Conservation (phyloP, 2,329 filamentous ascomycete species). For the Colletotrichum zoysiae region DNA sequence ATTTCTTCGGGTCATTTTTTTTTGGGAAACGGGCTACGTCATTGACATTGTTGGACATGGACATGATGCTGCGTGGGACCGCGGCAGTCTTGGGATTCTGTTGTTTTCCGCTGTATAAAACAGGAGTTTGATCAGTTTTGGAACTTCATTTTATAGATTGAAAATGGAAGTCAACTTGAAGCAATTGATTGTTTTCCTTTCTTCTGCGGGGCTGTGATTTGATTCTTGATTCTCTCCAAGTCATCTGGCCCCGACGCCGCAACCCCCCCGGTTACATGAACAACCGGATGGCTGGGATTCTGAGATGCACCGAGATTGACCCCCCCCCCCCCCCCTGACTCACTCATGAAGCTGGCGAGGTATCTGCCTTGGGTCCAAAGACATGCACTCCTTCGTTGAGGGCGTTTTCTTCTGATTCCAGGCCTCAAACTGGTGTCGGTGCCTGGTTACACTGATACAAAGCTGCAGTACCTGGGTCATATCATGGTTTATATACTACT, state of each 20-base stretch:
- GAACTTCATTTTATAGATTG: conserved; percentile 34
- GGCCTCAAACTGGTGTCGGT: background rate
- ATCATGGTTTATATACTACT: background rate
- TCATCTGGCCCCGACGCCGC: rapidly evolving
- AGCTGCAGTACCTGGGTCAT: background rate
- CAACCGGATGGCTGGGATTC: too few species aligned
- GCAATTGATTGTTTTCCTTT: background rate
- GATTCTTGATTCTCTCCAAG: too few species aligned
- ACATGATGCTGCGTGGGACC: conserved; percentile 13
- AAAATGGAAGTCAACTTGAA: conserved; percentile 25
- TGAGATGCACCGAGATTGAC: background rate
- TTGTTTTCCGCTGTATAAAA: conserved; percentile 13
- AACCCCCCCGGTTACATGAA: background rate
- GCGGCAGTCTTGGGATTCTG: conserved; percentile 3
- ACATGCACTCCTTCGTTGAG: background rate
- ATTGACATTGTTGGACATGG: conserved; percentile 33
- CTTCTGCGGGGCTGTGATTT: background rate
- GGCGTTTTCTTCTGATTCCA: background rate
- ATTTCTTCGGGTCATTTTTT: conserved; percentile 20
- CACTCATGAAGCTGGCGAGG: background rate
- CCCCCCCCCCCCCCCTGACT: background rate
- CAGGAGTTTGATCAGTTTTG: conserved; percentile 24
- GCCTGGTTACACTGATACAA: background rate
- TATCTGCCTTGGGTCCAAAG: background rate
- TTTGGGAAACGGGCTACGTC: conserved; percentile 36